phyloP scores from a whole-genome alignment of 106 monocot genomes.

The Apostasia shenzhenica region DNA sequence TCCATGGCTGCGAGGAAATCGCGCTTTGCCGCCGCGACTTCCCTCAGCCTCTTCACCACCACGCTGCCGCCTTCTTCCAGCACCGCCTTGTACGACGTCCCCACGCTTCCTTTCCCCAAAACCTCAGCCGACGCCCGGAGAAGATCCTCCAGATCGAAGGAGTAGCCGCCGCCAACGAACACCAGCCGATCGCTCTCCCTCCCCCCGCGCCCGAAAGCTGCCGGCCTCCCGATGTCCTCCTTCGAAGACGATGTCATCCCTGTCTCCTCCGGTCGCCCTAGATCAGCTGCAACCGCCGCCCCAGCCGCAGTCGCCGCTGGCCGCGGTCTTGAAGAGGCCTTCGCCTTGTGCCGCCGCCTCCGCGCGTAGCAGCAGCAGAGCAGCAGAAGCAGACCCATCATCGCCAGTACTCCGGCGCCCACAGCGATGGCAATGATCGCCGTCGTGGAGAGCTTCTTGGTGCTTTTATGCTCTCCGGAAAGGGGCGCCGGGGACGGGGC shows the following conservation, averaged over 20 bases:
- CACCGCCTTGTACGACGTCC: slow-evolving; percentile 64
- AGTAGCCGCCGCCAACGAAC: slow-evolving; percentile 25
- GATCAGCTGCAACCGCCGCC: background rate
- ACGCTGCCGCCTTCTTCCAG: slow-evolving; percentile 43
- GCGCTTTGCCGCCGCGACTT: slow-evolving; percentile 21
- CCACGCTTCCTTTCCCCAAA: slow-evolving; percentile 58
- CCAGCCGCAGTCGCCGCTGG: slow-evolving; percentile 6
- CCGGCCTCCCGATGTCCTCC: slow-evolving; percentile 3
- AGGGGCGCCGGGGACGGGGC: background rate
- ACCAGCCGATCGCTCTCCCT: slow-evolving; percentile 31
- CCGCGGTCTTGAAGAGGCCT: background rate
- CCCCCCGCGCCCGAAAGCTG: background rate
- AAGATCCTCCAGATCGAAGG: slow-evolving; percentile 67
- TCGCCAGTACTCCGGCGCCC: background rate
- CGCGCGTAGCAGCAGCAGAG: background rate
- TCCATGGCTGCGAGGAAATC: slow-evolving; percentile 53
- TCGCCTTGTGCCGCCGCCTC: background rate
- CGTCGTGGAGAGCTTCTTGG: slow-evolving; percentile 10
- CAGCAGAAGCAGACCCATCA: slow-evolving; percentile 1
- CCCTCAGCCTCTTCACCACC: slow-evolving; percentile 59
- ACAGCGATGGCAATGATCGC: slow-evolving; percentile 17
- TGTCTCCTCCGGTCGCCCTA: slow-evolving; percentile 3
- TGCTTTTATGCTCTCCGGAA: too few relatives aligned
- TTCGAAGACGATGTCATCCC: slow-evolving; percentile 13
- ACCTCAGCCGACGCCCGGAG: slow-evolving; percentile 63